Evolutionary conservation across 2,329 filamentous ascomycete species (phyloP).

Genomic region (Diaporthe australafricana): DNA sequence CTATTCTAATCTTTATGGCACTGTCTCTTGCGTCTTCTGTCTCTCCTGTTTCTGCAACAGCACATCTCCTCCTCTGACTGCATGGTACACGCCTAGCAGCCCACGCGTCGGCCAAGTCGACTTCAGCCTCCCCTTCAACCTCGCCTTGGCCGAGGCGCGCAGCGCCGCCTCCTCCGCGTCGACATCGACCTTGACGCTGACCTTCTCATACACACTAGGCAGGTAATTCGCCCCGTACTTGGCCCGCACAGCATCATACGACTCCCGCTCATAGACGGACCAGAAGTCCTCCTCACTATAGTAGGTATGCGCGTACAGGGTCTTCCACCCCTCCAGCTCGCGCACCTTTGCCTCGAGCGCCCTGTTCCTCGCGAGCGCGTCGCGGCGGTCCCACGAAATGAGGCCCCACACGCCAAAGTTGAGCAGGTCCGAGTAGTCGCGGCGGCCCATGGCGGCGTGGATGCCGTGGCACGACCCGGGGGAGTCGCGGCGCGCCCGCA

Average conservation of each 20-base stretch:
- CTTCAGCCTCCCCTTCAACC: neutral
- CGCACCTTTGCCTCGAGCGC: conserved; percentile 69
- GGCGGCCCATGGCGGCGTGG: conserved; percentile 53
- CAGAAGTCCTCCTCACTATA: conserved; percentile 78
- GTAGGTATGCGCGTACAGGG: conserved; percentile 77
- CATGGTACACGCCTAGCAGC: conserved; percentile 22
- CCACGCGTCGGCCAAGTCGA: conserved; percentile 27
- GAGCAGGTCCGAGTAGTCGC: conserved; percentile 51
- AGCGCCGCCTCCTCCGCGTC: conserved; percentile 45
- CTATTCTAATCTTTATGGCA: neutral
- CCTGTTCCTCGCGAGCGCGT: conserved; percentile 67
- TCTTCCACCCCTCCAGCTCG: conserved; percentile 74
- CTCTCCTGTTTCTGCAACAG: conserved; percentile 12
- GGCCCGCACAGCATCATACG: conserved; percentile 68
- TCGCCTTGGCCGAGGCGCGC: neutral
- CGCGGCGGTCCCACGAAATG: conserved; percentile 52
- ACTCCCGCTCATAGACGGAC: conserved; percentile 68
- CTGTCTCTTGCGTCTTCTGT: neutral
- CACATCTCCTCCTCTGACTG: conserved; percentile 11
- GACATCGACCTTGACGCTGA: conserved; percentile 65
- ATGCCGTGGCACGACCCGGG: conserved; percentile 58
- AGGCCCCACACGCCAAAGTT: conserved; percentile 75
- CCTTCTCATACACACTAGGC: conserved; percentile 76
- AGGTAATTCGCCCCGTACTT: conserved; percentile 70
- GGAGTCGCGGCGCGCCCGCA: conserved; percentile 56